Base-by-base conservation (phyloP, 495 filamentous ascomycete genomes). In the Hypomontagnella submonticulosa region DNA sequence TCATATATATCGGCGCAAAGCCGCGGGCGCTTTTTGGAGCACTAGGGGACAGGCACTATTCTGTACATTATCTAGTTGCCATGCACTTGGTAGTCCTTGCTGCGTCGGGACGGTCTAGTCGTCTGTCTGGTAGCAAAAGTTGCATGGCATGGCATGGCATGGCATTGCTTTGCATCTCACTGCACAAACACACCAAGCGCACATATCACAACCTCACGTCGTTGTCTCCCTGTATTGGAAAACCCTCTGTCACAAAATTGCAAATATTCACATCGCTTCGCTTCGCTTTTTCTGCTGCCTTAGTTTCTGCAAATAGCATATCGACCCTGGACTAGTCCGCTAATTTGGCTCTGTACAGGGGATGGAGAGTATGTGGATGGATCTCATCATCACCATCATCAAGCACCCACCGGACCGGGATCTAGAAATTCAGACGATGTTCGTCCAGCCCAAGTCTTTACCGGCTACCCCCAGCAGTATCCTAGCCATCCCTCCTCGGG, bases 381-480 rank as follows among this genome's bases (percentile, higher is more conserved):
- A 44, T 79, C 84, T 63, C 84, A 85, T 61, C 84, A 87, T 53
- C 88, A 90, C 65, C 88, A 89, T 62, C 88, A 89, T 61, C 81
- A 79, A 70, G 79, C 69, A 70, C 82, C 61, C 49, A 73, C 51
- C 68, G 75, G 71, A 72, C 73, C 70, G 73, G 71, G 59, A 51
- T 66, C 63, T 37, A 67, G 62, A 52, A 67, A 56, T 34, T 32
- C 59, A 63, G 80, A 81, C 41, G 88, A 93, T 58, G 81, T 92
- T 36, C 89, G 92, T 47, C 86, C 88, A 34, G 79, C 88, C 27
- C 92, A 97, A 53, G 86, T 91, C 61, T 97, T 97, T 77, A 84
- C 87, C 41, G 87, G 86, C 33, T 90, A 92, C 64, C 84, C 88
- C 43, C 74, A 83, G 47, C 87, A 87, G 71, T 88, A 89, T 44